Evolutionary conservation across 2,329 filamentous ascomycete species (phyloP), one percentile per base, ranked within the genome.

Genomic region (Orbilia brochopaga): DNA sequence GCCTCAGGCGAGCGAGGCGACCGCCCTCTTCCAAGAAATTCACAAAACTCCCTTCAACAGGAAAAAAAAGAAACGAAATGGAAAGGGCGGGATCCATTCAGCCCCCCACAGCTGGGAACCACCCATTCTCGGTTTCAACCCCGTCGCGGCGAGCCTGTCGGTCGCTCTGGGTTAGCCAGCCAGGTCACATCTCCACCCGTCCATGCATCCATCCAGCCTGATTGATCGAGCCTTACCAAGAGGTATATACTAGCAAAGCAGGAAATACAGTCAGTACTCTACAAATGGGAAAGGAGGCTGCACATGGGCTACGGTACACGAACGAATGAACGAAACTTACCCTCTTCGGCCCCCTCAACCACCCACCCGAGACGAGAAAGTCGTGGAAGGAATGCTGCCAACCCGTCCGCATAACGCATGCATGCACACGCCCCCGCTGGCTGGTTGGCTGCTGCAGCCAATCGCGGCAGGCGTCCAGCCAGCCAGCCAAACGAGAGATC

Each of bases 1-100:
- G 27, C 27, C 27, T 32, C 27, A 32, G 27, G 27, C 8, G 27
- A 32, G 27, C 27, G 27, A 4, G 27, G 27, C 8, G 27, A 8
- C 4, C 27, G 27, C 27, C 27, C 27, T 32, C 8, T 32, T 32
- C 27, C 27, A 32, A 32, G 27, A 32, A 32, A 32, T 42, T 42
- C 32, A 37, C 32, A 7, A 37, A 37, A 37, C 32, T 13, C 32
- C 15, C n/a, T 17, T 13, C 37, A 15, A 13, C 2, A 5, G n/a
- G 13, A 42, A 54, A 30, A 54, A 53, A 62, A 19, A 51, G n/a
- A 52, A 42, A 48, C 44, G 8, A 19, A 17, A 23, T 48, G 44
- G 44, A 48, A 48, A 48, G 44, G 44, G 44, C 44, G 44, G 44
- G 44, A 48, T 48, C 44, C 44, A 5, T 7, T 48, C 44, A 48